Evolutionary conservation across 2,329 filamentous ascomycete species (phyloP).

Genomic region (Aspergillus sp.): DNA sequence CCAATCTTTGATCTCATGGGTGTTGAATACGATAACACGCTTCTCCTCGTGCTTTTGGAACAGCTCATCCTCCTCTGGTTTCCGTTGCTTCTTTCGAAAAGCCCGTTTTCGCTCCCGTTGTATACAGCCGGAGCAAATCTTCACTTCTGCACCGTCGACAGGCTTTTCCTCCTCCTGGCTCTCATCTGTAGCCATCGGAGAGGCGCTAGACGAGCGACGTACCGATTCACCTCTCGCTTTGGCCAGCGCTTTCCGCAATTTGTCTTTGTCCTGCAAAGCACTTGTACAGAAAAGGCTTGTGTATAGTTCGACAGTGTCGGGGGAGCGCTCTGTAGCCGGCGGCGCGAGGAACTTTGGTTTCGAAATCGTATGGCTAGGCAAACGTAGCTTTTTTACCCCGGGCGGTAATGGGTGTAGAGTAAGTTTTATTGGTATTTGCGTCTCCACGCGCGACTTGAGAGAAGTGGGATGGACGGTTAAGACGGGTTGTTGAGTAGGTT

Average conservation of each 20-base stretch:
- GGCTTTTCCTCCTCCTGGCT: constrained; percentile 69
- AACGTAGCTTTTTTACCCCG: constrained; percentile 75
- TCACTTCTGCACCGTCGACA: constrained; percentile 87
- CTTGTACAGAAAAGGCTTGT: constrained; percentile 88
- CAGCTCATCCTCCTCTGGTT: constrained; percentile 84
- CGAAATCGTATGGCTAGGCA: constrained; percentile 87
- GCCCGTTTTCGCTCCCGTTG: constrained; percentile 87
- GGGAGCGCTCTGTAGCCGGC: constrained; percentile 61
- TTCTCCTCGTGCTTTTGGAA: constrained; percentile 80
- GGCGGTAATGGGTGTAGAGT: constrained; percentile 72
- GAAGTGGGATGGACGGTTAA: constrained; percentile 67
- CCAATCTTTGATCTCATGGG: constrained; percentile 83
- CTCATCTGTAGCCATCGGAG: constrained; percentile 46
- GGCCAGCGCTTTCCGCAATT: constrained; percentile 66
- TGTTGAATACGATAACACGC: constrained; percentile 88
- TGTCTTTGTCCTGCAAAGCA: constrained; percentile 74
- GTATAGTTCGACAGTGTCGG: constrained; percentile 76
- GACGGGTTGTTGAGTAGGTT: constrained; percentile 38
- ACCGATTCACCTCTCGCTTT: constrained; percentile 49
- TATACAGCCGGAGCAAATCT: constrained; percentile 90
- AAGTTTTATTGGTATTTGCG: constrained; percentile 87
- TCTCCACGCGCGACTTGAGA: constrained; percentile 89
- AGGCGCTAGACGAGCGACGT: constrained; percentile 40
- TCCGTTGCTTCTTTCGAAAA: constrained; percentile 88
- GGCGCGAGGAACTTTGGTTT: constrained; percentile 89